Evolutionary conservation across 1,139 yeast species (phyloP).

Genomic region (Insectozyma bohioensis): DNA sequence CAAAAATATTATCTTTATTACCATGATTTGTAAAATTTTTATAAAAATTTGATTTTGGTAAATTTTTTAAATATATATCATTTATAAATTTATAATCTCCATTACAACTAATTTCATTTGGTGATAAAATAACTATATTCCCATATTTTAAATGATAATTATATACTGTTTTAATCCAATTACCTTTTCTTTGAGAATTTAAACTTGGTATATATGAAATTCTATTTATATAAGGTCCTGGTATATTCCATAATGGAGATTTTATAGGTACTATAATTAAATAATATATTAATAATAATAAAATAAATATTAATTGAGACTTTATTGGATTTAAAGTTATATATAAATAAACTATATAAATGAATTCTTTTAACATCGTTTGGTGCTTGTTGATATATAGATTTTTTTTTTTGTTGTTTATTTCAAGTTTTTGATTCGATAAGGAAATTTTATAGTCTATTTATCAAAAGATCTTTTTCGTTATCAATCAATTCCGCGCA

Average conservation of each 20-base stretch:
- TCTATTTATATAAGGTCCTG: conserved; percentile 62
- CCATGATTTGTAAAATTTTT: conserved; percentile 63
- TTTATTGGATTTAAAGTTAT: conserved; percentile 5
- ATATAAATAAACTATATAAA: background rate
- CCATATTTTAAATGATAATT: conserved; percentile 58
- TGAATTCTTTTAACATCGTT: conserved; percentile 5
- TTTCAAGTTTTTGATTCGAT: no score
- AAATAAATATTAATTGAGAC: conserved; percentile 1
- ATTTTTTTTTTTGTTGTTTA: no score
- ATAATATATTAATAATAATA: conserved; percentile 23
- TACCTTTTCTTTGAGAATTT: conserved; percentile 51
- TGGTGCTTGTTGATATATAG: background rate
- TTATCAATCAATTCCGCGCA: no score
- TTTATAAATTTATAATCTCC: conserved; percentile 50
- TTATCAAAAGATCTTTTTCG: no score
- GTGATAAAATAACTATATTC: conserved; percentile 57
- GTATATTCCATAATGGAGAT: conserved; percentile 53
- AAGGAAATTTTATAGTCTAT: no score
- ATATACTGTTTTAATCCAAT: conserved; percentile 53
- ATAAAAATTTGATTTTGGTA: conserved; percentile 62
- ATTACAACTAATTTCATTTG: conserved; percentile 60
- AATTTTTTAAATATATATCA: conserved; percentile 57
- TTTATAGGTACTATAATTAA: conserved; percentile 45
- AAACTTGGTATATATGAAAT: conserved; percentile 46
- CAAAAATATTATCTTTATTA: conserved; percentile 53